Conservation (phyloP, 176 grass and related monocot species). For the Hsuehochloa calcarea region DNA sequence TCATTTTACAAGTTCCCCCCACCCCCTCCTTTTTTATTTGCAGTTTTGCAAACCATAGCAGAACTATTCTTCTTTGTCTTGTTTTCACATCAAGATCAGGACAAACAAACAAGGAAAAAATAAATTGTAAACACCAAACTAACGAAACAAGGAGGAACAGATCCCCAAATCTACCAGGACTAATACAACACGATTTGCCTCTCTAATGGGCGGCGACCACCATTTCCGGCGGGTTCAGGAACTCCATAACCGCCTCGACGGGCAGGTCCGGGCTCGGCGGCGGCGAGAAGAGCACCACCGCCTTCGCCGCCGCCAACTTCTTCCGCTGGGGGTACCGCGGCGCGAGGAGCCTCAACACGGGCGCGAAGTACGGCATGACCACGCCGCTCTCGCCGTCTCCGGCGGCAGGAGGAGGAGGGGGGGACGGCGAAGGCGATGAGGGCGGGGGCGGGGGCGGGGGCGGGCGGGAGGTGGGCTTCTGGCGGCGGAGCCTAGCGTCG, state of each 20-base stretch:
- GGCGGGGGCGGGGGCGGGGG: slow-evolving; percentile 28
- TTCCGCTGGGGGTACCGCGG: slow-evolving; percentile 55
- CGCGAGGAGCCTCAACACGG: slow-evolving; percentile 20
- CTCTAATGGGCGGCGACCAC: slow-evolving; percentile 65
- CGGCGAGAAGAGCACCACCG: slow-evolving; percentile 44
- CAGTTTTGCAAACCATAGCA: slow-evolving; percentile 21
- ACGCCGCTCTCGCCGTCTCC: not conserved
- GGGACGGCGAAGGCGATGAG: not conserved
- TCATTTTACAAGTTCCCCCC: not conserved
- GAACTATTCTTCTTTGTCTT: not conserved
- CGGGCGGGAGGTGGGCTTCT: not conserved
- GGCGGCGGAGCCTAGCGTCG: slow-evolving; percentile 48
- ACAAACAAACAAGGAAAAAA: slow-evolving; percentile 28
- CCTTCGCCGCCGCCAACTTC: slow-evolving; percentile 60
- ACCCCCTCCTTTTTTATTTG: not conserved
- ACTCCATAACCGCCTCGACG: slow-evolving; percentile 42
- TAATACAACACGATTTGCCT: slow-evolving; percentile 8
- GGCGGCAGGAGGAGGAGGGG: not conserved
- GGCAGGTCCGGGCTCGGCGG: slow-evolving; percentile 29
- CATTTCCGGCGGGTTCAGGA: slow-evolving; percentile 49
- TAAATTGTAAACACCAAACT: not conserved
- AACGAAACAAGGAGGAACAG: not conserved
- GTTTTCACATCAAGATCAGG: slow-evolving; percentile 38
- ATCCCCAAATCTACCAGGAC: slow-evolving; percentile 32
- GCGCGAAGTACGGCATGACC: slow-evolving; percentile 38